These are phyloP conservation scores for Neofusicoccum laricinum DNA, from an alignment of 2,329 filamentous ascomycete genomes.

Conservation along the genomic window DNA sequence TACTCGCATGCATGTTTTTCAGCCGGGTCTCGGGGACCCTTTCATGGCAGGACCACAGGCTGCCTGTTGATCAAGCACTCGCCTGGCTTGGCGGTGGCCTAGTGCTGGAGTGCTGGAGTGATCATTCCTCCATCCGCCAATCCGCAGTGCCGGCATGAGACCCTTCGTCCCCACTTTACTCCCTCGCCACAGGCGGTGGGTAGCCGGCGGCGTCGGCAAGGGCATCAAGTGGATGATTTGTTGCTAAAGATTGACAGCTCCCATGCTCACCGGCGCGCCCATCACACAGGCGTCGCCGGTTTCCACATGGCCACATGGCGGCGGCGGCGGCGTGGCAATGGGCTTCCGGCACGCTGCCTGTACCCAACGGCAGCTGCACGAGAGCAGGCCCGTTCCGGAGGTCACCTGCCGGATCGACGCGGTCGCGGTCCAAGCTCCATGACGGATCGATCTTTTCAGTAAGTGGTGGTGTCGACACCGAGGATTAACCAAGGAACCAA, in stretches of 20 bases:
- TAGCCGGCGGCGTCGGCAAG: conserved; percentile 1
- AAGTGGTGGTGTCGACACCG: background rate
- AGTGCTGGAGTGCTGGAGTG: conserved; percentile 11
- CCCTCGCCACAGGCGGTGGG: conserved; percentile 9
- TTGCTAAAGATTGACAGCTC: background rate
- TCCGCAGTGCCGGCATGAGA: conserved; percentile 6
- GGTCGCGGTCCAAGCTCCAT: conserved; percentile 1
- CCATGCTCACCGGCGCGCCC: conserved; percentile 1
- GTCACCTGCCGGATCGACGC: conserved; percentile 13
- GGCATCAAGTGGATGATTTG: background rate
- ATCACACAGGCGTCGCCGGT: background rate
- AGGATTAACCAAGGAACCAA: background rate
- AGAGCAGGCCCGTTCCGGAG: conserved; percentile 3
- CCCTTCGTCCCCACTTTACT: conserved; percentile 5
- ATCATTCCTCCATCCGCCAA: conserved; percentile 11
- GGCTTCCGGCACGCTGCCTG: background rate
- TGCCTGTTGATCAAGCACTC: conserved; percentile 8
- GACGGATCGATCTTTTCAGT: background rate
- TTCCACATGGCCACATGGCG: no score
- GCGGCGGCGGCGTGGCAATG: conserved; percentile 1
- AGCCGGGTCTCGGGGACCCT: background rate
- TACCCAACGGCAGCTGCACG: background rate
- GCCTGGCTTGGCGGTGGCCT: background rate
- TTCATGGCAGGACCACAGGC: conserved; percentile 1
- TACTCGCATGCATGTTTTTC: background rate